Conservation (phyloP, 768 basidiomycete genomes). For the Suillus brevipes region DNA sequence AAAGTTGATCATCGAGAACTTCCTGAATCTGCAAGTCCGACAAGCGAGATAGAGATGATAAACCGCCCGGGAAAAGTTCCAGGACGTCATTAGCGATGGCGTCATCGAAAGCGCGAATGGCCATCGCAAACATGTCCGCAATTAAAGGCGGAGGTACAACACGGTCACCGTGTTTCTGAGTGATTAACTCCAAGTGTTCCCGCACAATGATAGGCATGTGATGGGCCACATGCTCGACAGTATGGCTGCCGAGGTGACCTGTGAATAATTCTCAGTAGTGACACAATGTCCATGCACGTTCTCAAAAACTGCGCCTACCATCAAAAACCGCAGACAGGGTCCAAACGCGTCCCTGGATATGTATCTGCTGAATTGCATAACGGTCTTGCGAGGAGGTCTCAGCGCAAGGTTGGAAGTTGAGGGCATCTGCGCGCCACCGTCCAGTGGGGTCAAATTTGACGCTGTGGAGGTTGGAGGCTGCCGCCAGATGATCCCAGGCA, state of each 20-base stretch:
- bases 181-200: slow-evolving; percentile 51
- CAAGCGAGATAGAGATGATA: slow-evolving; percentile 49
- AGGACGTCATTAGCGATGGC: slow-evolving; percentile 68
- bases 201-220: slow-evolving; percentile 69
- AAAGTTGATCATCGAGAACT: slow-evolving; percentile 64
- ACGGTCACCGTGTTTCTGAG: slow-evolving; percentile 38
- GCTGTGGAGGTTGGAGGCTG: slow-evolving; percentile 53
- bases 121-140: slow-evolving; percentile 54
- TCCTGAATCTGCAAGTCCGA: slow-evolving; percentile 56
- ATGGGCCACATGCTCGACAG: slow-evolving; percentile 66
- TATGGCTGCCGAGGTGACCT: slow-evolving; percentile 72
- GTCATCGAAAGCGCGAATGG: slow-evolving; percentile 63
- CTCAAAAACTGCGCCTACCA: slow-evolving; percentile 40
- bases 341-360: slow-evolving; percentile 58
- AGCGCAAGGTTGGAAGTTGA: slow-evolving; percentile 69
- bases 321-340: slow-evolving; percentile 72
- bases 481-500: slow-evolving; percentile 52
- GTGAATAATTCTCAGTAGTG: slow-evolving; percentile 1
- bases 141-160: slow-evolving; percentile 49
- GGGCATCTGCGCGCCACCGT: slow-evolving; percentile 51
- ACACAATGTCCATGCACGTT: slow-evolving; percentile 9
- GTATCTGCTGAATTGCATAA: slow-evolving; percentile 57
- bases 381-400: slow-evolving; percentile 60
- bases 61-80: slow-evolving; percentile 57
- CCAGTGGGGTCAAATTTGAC: slow-evolving; percentile 36